Percentiles rank a stretch among this genome's conserved stretches.
Conservation (phyloP, 139 green algal species). For the Nannochloris sp. region DNA sequence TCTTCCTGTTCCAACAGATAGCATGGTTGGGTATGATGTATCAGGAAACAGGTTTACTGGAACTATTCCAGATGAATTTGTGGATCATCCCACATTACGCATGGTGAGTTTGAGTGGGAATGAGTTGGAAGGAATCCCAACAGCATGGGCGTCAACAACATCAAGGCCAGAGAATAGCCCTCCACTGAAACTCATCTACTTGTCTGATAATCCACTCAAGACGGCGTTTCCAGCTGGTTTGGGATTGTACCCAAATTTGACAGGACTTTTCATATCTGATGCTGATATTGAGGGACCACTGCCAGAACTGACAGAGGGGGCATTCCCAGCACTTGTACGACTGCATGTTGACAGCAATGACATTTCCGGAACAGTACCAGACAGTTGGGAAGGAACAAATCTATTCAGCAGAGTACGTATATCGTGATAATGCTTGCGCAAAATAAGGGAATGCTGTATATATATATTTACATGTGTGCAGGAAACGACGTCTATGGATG, state of each 20-base stretch:
- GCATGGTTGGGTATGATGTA: not conserved
- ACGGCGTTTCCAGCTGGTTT: slow-evolving; percentile 3
- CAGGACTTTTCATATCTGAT: not conserved
- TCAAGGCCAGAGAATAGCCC: not conserved
- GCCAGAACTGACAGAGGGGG: slow-evolving; percentile 3
- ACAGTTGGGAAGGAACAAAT: slow-evolving; percentile 8
- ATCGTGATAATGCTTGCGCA: not conserved
- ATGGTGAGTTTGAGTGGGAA: not conserved
- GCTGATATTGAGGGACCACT: not conserved
- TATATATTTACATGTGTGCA: not conserved
- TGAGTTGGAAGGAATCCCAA: not conserved
- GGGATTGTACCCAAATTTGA: not conserved
- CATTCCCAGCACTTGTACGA: not conserved
- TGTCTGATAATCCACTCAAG: slow-evolving; percentile 2
- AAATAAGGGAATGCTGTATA: not conserved
- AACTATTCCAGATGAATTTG: not conserved
- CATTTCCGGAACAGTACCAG: not conserved
- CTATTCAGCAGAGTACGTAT: not conserved
- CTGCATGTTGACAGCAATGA: slow-evolving; percentile 7
- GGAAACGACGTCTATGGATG: not conserved
- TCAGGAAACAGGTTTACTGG: slow-evolving; percentile 6
- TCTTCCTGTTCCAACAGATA: slow-evolving; percentile 1
- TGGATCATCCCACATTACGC: slow-evolving; percentile 2
- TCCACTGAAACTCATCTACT: not conserved
- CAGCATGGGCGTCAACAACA: not conserved